A percentile compares a stretch with the other conserved stretches of the same genome.
Conservation (phyloP, 495 filamentous ascomycete genomes). For the Chaetomium tenue region DNA sequence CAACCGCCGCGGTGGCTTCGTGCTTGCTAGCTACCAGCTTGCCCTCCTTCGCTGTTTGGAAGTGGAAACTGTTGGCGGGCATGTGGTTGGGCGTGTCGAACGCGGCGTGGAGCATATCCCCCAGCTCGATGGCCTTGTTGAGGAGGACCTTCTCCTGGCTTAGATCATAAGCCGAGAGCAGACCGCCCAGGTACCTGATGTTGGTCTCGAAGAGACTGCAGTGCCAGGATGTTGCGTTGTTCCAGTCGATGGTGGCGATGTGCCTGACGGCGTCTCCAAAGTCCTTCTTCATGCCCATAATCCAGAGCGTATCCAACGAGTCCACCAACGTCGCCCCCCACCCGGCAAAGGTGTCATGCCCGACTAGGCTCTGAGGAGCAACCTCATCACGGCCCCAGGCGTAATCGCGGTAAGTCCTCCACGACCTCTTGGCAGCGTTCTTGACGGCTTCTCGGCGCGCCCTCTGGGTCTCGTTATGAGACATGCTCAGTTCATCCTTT, state of each 20-base stretch:
- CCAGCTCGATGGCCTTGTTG: slow-evolving; percentile 77
- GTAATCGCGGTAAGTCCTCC: slow-evolving; percentile 69
- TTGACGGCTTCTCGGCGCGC: slow-evolving; percentile 51
- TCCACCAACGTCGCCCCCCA: slow-evolving; percentile 91
- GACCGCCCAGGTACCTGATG: slow-evolving; percentile 74
- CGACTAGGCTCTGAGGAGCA: slow-evolving; percentile 56
- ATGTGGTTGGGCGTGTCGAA: slow-evolving; percentile 92
- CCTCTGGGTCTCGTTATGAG: slow-evolving; percentile 32
- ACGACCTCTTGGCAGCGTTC: slow-evolving; percentile 65
- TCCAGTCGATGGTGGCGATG: slow-evolving; percentile 77
- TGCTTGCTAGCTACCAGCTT: slow-evolving; percentile 39
- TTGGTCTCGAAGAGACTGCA: slow-evolving; percentile 77
- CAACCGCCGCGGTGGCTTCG: slow-evolving; percentile 61
- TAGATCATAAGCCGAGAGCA: slow-evolving; percentile 75
- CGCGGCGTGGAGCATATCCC: slow-evolving; percentile 74
- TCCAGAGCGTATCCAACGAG: slow-evolving; percentile 82
- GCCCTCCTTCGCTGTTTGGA: slow-evolving; percentile 59
- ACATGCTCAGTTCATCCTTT: slow-evolving; percentile 33
- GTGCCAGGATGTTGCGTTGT: slow-evolving; percentile 51
- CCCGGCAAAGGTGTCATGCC: slow-evolving; percentile 67
- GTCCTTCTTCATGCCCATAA: slow-evolving; percentile 80
- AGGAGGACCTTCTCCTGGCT: slow-evolving; percentile 60
- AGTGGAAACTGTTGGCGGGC: slow-evolving; percentile 69
- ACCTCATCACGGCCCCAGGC: slow-evolving; percentile 80
- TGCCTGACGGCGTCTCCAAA: slow-evolving; percentile 72